phyloP scores from a whole-genome alignment of 1,284 basidiomycete genomes.

The Vanrija sp. region DNA sequence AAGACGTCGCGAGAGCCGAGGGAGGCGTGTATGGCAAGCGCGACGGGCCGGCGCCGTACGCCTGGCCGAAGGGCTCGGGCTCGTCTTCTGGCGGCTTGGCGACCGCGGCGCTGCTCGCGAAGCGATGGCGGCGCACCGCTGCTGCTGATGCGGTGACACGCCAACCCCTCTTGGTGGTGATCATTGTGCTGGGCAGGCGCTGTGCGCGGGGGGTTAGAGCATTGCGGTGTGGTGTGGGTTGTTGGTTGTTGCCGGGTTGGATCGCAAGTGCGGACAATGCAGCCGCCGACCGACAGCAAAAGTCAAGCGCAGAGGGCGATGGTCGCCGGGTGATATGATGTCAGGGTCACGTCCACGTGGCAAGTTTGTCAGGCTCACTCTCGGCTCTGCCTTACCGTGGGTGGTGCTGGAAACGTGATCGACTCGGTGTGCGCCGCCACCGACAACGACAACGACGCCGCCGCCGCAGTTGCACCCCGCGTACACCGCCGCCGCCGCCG shows the following conservation, averaged over 20 bases:
- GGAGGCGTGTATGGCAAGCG: constrained; percentile 29
- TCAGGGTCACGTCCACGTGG: not conserved
- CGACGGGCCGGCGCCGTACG: constrained; percentile 40
- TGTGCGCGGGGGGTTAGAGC: constrained; percentile 1
- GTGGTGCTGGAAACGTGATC: no score
- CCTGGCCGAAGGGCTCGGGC: constrained; percentile 27
- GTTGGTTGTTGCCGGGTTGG: not conserved
- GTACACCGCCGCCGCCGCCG: no score
- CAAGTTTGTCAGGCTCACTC: not conserved
- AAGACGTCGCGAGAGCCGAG: not conserved
- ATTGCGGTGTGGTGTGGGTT: not conserved
- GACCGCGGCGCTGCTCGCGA: constrained; percentile 10
- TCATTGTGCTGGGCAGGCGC: not conserved
- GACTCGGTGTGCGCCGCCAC: not conserved
- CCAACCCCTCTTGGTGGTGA: constrained; percentile 1
- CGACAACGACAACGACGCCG: no score
- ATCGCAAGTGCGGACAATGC: no score
- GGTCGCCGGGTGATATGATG: not conserved
- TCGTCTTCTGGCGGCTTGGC: not conserved
- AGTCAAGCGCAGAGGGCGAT: no score
- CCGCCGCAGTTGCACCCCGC: no score
- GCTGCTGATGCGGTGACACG: constrained; percentile 1
- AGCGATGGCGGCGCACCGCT: not conserved
- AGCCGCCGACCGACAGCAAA: not conserved
- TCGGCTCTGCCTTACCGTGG: no score